Conservation (phyloP, 2,329 filamentous ascomycete species). For the Monosporascus ibericus region DNA sequence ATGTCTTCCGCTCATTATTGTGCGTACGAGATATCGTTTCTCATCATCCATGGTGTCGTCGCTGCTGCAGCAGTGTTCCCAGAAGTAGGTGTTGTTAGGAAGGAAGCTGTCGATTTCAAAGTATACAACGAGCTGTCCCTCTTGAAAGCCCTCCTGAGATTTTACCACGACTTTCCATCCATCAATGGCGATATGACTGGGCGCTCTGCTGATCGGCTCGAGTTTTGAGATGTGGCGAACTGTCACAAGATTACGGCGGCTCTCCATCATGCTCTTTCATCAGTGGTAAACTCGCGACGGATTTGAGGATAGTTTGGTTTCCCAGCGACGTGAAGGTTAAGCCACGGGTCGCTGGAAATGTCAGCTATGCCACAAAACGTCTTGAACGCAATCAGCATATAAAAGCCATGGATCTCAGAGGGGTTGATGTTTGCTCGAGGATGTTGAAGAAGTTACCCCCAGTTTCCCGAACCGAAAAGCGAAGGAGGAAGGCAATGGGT, state of each 20-base stretch:
- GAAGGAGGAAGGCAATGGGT: no score
- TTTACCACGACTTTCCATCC: constrained; percentile 20
- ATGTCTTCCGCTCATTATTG: constrained; percentile 7
- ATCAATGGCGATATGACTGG: constrained; percentile 15
- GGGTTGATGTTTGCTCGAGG: no score
- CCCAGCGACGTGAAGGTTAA: neutral
- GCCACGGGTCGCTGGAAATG: no score
- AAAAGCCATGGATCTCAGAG: no score
- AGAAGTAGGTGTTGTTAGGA: constrained; percentile 13
- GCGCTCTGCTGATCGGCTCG: constrained; percentile 2
- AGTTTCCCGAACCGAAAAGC: no score
- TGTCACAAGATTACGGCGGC: constrained; percentile 26
- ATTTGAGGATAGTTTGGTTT: neutral
- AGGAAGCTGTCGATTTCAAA: constrained; percentile 29
- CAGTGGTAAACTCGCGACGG: neutral
- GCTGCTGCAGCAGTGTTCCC: constrained; percentile 11
- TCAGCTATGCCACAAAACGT: no score
- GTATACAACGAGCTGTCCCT: constrained; percentile 23
- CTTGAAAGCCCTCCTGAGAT: constrained; percentile 2
- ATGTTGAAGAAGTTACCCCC: no score
- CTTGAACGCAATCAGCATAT: no score
- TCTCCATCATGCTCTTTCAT: neutral
- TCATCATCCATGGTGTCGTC: constrained; percentile 3
- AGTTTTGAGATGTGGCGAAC: constrained; percentile 16
- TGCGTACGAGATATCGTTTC: constrained; percentile 18